Base-by-base conservation (phyloP, 2,329 filamentous ascomycete genomes). In the Remersonia thermophila region DNA sequence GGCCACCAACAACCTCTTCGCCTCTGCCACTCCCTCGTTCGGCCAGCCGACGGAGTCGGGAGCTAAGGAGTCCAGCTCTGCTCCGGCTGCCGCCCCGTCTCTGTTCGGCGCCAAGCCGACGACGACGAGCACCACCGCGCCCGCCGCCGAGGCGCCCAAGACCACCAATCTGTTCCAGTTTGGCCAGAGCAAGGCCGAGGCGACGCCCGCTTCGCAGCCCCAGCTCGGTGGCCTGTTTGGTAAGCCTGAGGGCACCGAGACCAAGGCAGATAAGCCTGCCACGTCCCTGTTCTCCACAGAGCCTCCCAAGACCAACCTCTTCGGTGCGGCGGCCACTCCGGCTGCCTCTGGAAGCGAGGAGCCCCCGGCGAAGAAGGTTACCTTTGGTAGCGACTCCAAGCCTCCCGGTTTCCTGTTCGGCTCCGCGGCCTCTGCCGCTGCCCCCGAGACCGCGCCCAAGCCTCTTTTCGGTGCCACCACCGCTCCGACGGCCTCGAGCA, bases 161-260 rank as follows among this genome's bases (percentile, higher is more conserved):
- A 51, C 51, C 33, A 25, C 43, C 7, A 41, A 53, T n/a, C 39
- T 47, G 10, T 47, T 53, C 30, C 47, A 55, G 37, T 67, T 67
- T 43, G 63, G 61, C 14, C 46, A 48, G 32, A 33, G 23, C 31
- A 46, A 46, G 34, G 11, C 33, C 5, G 45, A 45, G 28, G 10
- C 38, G 7, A 23, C 43, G 11, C 25, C 45, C 8, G 30, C 39
- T 13, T 8, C 40, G 3, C 36, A 42, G 25, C 27, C 47, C 15
- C 44, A 36, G 30, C 23, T 41, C 4, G 31, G 35, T 16, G 18
- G 18, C 30, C 17, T 51, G 16, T 51, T 52, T 30, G 39, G 40
- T 4, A 38, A 49, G 23, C n/a, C 43, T n/a, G 18, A 29, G 27
- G 23, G 39, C 16, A 34, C 33, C 4, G 41, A 43, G 30, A 16